These are phyloP conservation scores for Penicillium waksmanii DNA, from an alignment of 495 filamentous ascomycete species.

Conservation along the genomic window DNA sequence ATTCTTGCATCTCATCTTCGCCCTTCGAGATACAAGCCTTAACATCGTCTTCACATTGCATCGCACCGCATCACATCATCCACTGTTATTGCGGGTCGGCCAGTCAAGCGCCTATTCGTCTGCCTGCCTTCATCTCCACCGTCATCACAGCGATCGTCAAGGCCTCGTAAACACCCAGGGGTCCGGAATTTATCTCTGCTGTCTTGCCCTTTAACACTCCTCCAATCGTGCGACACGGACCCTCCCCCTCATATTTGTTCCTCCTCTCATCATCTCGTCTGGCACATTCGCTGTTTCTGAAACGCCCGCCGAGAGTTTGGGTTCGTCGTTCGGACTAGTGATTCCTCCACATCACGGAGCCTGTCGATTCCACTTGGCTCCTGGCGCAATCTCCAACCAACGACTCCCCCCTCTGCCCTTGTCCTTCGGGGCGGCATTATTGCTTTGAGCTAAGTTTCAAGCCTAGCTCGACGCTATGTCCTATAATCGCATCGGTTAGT, in stretches of 20 bases:
- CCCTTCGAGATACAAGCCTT: not conserved
- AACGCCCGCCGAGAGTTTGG: slow-evolving; percentile 36
- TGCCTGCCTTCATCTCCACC: slow-evolving; percentile 23
- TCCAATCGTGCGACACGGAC: slow-evolving; percentile 11
- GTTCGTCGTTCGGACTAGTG: slow-evolving; percentile 23
- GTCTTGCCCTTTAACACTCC: not conserved
- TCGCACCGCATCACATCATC: not conserved
- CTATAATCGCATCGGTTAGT: slow-evolving; percentile 76
- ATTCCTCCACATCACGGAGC: slow-evolving; percentile 21
- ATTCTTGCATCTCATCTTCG: not conserved
- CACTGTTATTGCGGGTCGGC: slow-evolving; percentile 23
- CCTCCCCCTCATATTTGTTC: slow-evolving; percentile 1
- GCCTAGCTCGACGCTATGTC: slow-evolving; percentile 42
- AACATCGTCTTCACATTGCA: not conserved
- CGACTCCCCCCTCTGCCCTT: slow-evolving; percentile 14
- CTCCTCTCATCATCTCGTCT: slow-evolving; percentile 14
- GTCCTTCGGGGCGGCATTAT: slow-evolving; percentile 30
- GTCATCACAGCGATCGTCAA: slow-evolving; percentile 28
- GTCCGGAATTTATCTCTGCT: slow-evolving; percentile 2
- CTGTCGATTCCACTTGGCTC: slow-evolving; percentile 35
- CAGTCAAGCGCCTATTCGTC: slow-evolving; percentile 28
- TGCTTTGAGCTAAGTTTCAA: slow-evolving; percentile 28
- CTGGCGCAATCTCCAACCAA: slow-evolving; percentile 40
- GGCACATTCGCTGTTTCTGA: slow-evolving; percentile 24
- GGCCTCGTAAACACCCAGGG: slow-evolving; percentile 31